Conservation (phyloP, 148 eudicot genomes). For the Linanthus parryae region DNA sequence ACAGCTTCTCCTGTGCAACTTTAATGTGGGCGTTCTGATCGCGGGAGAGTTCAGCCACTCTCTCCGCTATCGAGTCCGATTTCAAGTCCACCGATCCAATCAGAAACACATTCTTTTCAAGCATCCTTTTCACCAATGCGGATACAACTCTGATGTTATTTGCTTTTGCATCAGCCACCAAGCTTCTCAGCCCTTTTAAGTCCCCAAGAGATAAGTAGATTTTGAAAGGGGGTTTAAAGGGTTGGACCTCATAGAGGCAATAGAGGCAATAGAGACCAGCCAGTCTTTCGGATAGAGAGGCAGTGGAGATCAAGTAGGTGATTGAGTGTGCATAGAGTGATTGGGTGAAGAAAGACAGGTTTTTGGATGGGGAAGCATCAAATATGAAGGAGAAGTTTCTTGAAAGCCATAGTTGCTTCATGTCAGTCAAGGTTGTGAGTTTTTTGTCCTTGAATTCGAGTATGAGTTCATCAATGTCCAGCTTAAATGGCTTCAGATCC, state of each 20-base stretch:
- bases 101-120: conserved; percentile 61
- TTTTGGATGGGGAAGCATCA: conserved; percentile 59
- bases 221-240: conserved; percentile 72
- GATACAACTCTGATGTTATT: conserved; percentile 39
- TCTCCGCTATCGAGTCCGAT: conserved; percentile 56
- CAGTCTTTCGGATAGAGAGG: conserved; percentile 46
- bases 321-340: conserved; percentile 57
- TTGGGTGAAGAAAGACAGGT: conserved; percentile 62
- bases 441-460: conserved; percentile 47
- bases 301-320: conserved; percentile 41
- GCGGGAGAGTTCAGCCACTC: conserved; percentile 51
- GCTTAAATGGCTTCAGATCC: conserved; percentile 54
- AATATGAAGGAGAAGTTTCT: conserved; percentile 69
- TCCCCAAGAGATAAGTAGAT: conserved; percentile 70
- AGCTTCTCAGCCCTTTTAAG: conserved; percentile 37
- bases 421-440: conserved; percentile 38
- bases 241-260: conserved; percentile 80
- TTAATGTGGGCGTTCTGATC: conserved; percentile 56
- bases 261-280: conserved; percentile 79
- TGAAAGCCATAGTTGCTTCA: conserved; percentile 70
- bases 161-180: conserved; percentile 52
- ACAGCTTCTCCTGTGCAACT: conserved; percentile 21
- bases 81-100: conserved; percentile 57
- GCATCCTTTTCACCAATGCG: conserved; percentile 52
- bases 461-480: conserved; percentile 79